Evolutionary conservation across 2,329 filamentous ascomycete genomes (phyloP), one percentile per base, ranked within the genome.

Genomic region (Clarireedia sp.): DNA sequence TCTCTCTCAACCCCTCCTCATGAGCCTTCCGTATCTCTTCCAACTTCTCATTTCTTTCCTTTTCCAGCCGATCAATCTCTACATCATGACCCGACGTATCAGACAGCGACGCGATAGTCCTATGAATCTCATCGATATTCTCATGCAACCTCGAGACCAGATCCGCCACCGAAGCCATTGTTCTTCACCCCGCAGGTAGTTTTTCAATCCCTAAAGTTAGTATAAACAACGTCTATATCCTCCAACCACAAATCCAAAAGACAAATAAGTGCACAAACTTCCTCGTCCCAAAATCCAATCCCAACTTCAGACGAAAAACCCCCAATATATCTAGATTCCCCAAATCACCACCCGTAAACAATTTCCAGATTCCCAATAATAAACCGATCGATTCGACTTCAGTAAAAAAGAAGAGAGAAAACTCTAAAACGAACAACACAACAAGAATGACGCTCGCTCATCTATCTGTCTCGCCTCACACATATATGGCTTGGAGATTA

Each of bases 91-190:
- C 49, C 17, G 58, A 54, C 3, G 62, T 61, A 24, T 64, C 61
- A 6, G 60, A 62, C 9, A 67, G 58, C 7, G 57, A 52, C 45
- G 59, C 49, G 9, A 66, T 52, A 9, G 56, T 60, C 19, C 60
- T 45, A 38, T 66, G 60, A 8, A 67, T 66, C 24, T 49, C 51
- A 51, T 66, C 64, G 48, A 67, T 65, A 45, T 66, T 67, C 6
- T 49, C 45, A 47, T 65, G 66, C n/a, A 67, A 56, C n/a, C 61
- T 56, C 19, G 47, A 47, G 21, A 66, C 61, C 36, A 67, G 50
- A 37, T 64, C 62, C 21, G 57, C 58, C 5, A 66, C 62, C 26
- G 46, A 49, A 33, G 33, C 23, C 53, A 55, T 55, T 10, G 37
- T 55, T 21, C 43, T 55, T 17, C 2, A 8, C 17, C 37, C 26